phyloP scores from a whole-genome alignment of 1,284 basidiomycete genomes.

The Laetiporus sulphureus region DNA sequence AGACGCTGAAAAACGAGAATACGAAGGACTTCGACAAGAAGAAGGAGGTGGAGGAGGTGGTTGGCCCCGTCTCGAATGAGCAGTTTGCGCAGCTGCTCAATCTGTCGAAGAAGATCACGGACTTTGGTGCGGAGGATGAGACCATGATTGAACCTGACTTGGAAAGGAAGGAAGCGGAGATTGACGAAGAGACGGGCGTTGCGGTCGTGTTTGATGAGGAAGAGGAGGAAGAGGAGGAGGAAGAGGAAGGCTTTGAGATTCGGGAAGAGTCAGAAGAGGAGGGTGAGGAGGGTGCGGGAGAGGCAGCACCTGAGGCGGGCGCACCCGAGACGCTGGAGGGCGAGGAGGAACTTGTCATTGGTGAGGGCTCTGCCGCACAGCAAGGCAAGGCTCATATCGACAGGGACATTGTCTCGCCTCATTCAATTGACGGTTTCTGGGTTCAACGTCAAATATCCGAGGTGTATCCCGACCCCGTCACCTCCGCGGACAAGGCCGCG shows the following conservation, averaged over 20 bases:
- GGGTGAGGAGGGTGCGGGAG: conserved; percentile 53
- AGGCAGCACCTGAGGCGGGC: no score
- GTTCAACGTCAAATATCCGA: conserved; percentile 91
- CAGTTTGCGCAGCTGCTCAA: conserved; percentile 82
- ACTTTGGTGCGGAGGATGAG: conserved; percentile 89
- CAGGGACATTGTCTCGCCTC: conserved; percentile 82
- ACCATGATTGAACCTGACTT: conserved; percentile 65
- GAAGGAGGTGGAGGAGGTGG: conserved; percentile 83
- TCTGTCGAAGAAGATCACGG: conserved; percentile 93
- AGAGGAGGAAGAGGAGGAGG: conserved; percentile 86
- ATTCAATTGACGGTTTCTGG: conserved; percentile 97
- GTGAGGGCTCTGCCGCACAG: conserved; percentile 43
- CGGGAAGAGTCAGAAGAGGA: conserved; percentile 76
- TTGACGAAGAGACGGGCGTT: conserved; percentile 91
- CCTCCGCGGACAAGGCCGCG: conserved; percentile 87
- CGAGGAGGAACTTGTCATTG: conserved; percentile 69
- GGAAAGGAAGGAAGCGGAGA: conserved; percentile 75
- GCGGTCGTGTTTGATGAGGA: conserved; percentile 97
- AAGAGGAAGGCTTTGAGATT: conserved; percentile 80
- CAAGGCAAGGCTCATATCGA: conserved; percentile 50
- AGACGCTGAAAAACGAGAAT: conserved; percentile 85
- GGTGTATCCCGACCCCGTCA: conserved; percentile 91
- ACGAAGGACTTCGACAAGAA: conserved; percentile 98
- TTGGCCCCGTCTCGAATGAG: conserved; percentile 70
- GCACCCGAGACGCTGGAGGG: conserved; percentile 42